These are phyloP conservation scores for Thymus mandschuricus DNA, from an alignment of 257 asterid species.

Conservation along the genomic window DNA sequence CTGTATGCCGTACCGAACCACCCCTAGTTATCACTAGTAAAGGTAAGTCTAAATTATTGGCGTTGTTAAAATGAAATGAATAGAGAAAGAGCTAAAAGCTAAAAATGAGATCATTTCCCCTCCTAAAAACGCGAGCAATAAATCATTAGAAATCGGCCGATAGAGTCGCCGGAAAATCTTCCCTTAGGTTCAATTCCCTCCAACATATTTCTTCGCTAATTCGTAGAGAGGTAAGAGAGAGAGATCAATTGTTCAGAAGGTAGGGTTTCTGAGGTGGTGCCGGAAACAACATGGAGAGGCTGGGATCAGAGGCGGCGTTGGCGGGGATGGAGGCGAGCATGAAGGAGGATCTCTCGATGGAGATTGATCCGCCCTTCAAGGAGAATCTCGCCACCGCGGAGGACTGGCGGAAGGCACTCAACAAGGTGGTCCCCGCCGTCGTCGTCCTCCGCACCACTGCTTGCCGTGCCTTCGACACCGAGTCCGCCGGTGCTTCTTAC, in stretches of 20 bases:
- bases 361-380: slow-evolving; percentile 83
- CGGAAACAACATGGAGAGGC: slow-evolving; percentile 49
- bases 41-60: background rate
- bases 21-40: too few relatives aligned
- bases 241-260: slow-evolving; percentile 16
- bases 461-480: slow-evolving; percentile 93
- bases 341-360: slow-evolving; percentile 89
- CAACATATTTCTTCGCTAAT: background rate
- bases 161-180: slow-evolving; percentile 8
- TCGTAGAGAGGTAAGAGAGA: background rate
- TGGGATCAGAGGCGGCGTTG: slow-evolving; percentile 73
- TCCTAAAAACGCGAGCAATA: background rate
- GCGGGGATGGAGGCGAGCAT: slow-evolving; percentile 63
- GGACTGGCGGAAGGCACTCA: slow-evolving; percentile 92
- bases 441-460: slow-evolving; percentile 96
- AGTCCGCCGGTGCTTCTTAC: slow-evolving; percentile 88
- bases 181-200: background rate
- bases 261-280: slow-evolving; percentile 44
- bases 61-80: too few relatives aligned
- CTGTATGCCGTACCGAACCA: too few relatives aligned
- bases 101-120: background rate
- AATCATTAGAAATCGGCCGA: background rate
- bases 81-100: background rate
- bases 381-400: slow-evolving; percentile 77
- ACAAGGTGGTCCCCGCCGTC: slow-evolving; percentile 90